A percentile compares a stretch with the other conserved stretches of the same genome.
Evolutionary conservation across 163 green algal species (phyloP).

Genomic region (Coccomyxa subellipsoidea): DNA sequence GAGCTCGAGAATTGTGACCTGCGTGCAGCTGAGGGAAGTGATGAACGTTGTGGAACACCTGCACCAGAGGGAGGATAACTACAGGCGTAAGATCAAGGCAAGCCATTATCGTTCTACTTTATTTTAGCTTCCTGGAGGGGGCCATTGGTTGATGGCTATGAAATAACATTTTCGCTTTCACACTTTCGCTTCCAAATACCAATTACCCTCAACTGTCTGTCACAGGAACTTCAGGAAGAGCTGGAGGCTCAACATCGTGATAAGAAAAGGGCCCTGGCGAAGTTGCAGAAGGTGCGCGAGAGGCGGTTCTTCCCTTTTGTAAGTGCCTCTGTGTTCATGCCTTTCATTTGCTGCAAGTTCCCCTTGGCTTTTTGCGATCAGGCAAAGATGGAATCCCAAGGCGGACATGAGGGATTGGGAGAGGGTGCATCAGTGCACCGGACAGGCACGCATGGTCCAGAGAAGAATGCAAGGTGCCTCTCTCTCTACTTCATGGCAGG

Average conservation of each 20-base stretch:
- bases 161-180: too few relatives aligned
- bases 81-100: not conserved
- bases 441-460: not conserved
- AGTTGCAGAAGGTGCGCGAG: not conserved
- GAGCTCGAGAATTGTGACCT: not conserved
- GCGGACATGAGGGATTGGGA: not conserved
- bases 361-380: too few relatives aligned
- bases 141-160: too few relatives aligned
- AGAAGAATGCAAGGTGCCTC: not conserved
- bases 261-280: not conserved
- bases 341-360: too few relatives aligned
- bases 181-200: too few relatives aligned
- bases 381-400: not conserved
- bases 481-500: too few relatives aligned
- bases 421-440: not conserved
- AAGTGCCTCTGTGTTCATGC: too few relatives aligned
- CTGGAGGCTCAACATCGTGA: not conserved
- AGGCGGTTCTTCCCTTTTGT: too few relatives aligned
- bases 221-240: not conserved
- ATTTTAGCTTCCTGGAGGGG: too few relatives aligned
- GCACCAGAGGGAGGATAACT: conserved; percentile 2
- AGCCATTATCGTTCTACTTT: not conserved
- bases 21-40: not conserved
- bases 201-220: not conserved
- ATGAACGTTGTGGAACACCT: conserved; percentile 6